Evolutionary conservation across 805 yeast species (phyloP).

Genomic region (Sungouiozyma intestinalis): DNA sequence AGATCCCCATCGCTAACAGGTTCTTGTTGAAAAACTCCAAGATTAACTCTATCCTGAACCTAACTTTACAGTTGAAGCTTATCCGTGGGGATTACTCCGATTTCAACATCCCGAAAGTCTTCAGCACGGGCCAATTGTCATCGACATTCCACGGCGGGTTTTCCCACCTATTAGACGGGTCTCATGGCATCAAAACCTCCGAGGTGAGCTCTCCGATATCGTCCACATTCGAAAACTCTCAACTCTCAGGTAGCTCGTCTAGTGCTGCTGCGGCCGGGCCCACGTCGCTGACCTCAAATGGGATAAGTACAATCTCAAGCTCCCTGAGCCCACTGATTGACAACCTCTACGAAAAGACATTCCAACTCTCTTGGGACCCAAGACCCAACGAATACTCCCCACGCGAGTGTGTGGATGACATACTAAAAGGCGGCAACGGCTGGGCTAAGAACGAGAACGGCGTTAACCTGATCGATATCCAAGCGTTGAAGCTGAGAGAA

Average conservation of each 20-base stretch:
- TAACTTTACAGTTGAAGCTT: slow-evolving; percentile 43
- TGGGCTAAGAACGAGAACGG: slow-evolving; percentile 39
- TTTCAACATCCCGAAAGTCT: slow-evolving; percentile 13
- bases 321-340: slow-evolving; percentile 41
- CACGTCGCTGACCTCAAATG: slow-evolving; percentile 9
- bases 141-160: slow-evolving; percentile 13
- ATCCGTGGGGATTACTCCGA: slow-evolving; percentile 30
- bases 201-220: not conserved
- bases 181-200: not conserved
- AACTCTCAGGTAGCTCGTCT: not conserved
- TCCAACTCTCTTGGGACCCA: slow-evolving; percentile 53
- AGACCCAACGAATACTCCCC: slow-evolving; percentile 53
- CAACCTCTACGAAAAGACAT: slow-evolving; percentile 40
- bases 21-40: slow-evolving; percentile 70
- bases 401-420: slow-evolving; percentile 61
- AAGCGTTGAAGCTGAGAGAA: slow-evolving; percentile 22
- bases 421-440: slow-evolving; percentile 62
- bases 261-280: not conserved
- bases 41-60: slow-evolving; percentile 65
- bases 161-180: slow-evolving; percentile 3
- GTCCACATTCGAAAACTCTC: not conserved
- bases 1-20: slow-evolving; percentile 43
- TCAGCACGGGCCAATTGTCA: slow-evolving; percentile 20
- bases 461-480: slow-evolving; percentile 25
- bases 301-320: slow-evolving; percentile 20